Base-by-base conservation (phyloP, 768 basidiomycete species). In the Cyclocybe aegerita region DNA sequence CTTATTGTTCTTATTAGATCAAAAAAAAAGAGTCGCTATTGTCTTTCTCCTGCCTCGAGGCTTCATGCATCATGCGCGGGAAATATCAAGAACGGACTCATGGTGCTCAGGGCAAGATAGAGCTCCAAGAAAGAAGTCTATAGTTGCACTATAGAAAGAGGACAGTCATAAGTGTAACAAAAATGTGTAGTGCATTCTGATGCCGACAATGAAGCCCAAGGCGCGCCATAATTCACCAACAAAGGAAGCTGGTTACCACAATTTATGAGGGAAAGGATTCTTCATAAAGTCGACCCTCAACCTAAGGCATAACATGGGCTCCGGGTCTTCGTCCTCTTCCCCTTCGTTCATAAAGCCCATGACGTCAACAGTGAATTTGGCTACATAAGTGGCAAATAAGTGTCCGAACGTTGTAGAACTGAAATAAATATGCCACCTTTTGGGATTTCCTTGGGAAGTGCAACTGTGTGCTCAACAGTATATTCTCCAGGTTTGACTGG, bases 361-460 rank as follows among this genome's bases (percentile, higher is more conserved):
- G 11, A 95, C 82, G 23, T 75, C 61, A 41, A 98, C 82, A 4
- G 49, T 65, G 70, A 98, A 97, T 64, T 91, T 95, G 70, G 94
- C 96, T 98, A 60, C 30, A 34, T 43, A 31, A 17, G 10, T 38
- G 15, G 37, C 16, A 17, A 38, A 12, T 17, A 37, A 48, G 46
- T 40, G 49, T 55, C 39, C 47, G 55, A 42, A 33, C 38, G 37
- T 44, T 14, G 23, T 12, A 29, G 37, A 29, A 30, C 33, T 43
- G 23, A 40, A 4, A 29, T 16, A 33, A 23, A 29, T 46, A 14
- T 15, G 59, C 75, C 48, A 83, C 84, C 94, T 68, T 72, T 77
- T 0, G 97, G 97, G 44, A 99, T 95, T 71, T 98, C 93, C 59
- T 79, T 89, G 9, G 97, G 97, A 9, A 99, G 75, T 12, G 80